Evolutionary conservation across 2,329 filamentous ascomycete genomes (phyloP), one percentile per base, ranked within the genome.

Genomic region (Colletotrichum orchidophilum): DNA sequence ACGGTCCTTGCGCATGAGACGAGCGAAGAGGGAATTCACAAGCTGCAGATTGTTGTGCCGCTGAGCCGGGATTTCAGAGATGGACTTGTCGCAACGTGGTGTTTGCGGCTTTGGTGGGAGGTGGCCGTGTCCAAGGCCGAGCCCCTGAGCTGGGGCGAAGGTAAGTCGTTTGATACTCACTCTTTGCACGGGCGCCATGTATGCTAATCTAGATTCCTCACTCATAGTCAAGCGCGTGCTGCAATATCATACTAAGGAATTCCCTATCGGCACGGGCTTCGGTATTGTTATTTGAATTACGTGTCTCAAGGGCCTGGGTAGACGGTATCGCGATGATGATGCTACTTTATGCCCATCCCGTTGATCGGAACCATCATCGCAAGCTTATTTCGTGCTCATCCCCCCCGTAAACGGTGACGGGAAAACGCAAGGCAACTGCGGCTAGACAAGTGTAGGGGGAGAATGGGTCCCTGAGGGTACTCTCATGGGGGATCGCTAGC

Each of bases 11-110:
- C 81, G 26, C 74, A 78, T 21, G 81, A 82, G 73, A 75, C 80
- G 13, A 67, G 75, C 21, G 74, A 76, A 24, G 65, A 76, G 52
- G 75, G 75, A 12, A 72, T 75, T 12, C 75, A 78, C 74, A 77
- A 77, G n/a, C 61, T 82, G 26, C 75, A 79, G 8, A 72, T 82
- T 15, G 77, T 75, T 5, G 76, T 75, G 8, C 76, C 80, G 70
- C 78, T 81, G 77, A 68, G 65, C 18, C 64, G 61, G 2, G 71
- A 73, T 11, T 60, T 72, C 60, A 74, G 80, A 12, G 81, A 82
- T 60, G 80, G 77, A 7, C 75, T 82, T 18, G 80, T 80, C 9
- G 74, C 76, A 4, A 79, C 80, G 4, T 82, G 81, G 81, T 75
- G 81, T 64, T 57, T 81, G 65, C 76, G 79, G 55, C 63, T 80